Base-by-base conservation (phyloP, 164 flowering plant species). In the Warburgia ugandensis region DNA sequence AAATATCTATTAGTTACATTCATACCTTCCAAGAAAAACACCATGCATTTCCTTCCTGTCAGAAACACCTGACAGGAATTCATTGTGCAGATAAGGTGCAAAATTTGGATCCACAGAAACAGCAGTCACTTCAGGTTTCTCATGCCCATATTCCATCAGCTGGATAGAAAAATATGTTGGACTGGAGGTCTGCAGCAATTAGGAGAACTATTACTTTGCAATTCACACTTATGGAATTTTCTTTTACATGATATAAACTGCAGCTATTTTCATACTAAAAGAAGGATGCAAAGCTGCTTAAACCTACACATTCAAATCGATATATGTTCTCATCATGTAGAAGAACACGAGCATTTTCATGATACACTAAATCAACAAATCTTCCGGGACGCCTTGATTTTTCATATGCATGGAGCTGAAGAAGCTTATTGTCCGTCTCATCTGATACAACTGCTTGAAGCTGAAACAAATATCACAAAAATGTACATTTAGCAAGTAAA, bases 241-340 rank as follows among this genome's bases (percentile, higher is more conserved):
- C n/a, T n/a, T n/a, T n/a, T n/a, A n/a, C n/a, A n/a, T n/a, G n/a
- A n/a, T n/a, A n/a, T n/a, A n/a, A n/a, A n/a, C n/a, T n/a, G n/a
- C n/a, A n/a, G n/a, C n/a, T n/a, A n/a, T n/a, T n/a, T n/a, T n/a
- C n/a, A n/a, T n/a, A n/a, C n/a, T n/a, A n/a, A n/a, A n/a, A n/a
- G n/a, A n/a, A n/a, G n/a, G n/a, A n/a, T n/a, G n/a, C n/a, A n/a
- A n/a, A n/a, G n/a, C n/a, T n/a, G n/a, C n/a, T 12, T 21, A 58
- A 13, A 64, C 94, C 1, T 81, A 94, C 99, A 69, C 84, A 80
- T 78, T 86, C 89, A 44, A 94, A 64, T 6, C 96, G 79, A 54
- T 89, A 94, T 21, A 84, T 79, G 68, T 80, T 86, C 56, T 86
- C 95, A 31, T 89, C 94, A 59, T 79, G 94, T 31, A 89, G 84